Percentiles rank a stretch among this genome's conserved stretches.
Conservation (phyloP, 1,284 basidiomycete genomes). For the Rhodotorula sp. region DNA sequence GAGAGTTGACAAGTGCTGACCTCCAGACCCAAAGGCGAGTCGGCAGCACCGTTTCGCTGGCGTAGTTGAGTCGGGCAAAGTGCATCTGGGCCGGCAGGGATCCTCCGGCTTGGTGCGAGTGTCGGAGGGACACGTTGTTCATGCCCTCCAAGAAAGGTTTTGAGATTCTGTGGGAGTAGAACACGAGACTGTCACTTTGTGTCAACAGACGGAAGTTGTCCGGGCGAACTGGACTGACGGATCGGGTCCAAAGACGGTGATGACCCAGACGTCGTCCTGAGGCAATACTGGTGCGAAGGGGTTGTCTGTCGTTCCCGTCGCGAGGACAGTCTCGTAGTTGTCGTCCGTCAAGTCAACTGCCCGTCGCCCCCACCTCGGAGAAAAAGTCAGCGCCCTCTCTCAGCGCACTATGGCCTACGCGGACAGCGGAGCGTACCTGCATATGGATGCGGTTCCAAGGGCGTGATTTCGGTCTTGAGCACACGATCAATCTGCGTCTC, state of each 20-base stretch:
- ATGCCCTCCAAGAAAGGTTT: conserved; percentile 21
- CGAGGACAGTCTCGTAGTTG: conserved; percentile 30
- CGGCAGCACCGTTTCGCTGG: conserved; percentile 33
- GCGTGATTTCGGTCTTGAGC: background rate
- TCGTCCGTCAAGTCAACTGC: conserved; percentile 39
- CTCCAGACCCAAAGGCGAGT: conserved; percentile 39
- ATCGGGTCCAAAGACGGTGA: conserved; percentile 34
- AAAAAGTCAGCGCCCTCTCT: conserved; percentile 1
- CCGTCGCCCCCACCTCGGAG: background rate
- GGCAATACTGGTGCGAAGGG: conserved; percentile 19
- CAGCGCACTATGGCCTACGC: background rate
- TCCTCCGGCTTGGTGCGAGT: conserved; percentile 33
- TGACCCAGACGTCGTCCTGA: conserved; percentile 32
- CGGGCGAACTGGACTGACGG: conserved; percentile 16
- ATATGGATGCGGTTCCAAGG: conserved; percentile 24
- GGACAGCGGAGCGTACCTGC: conserved; percentile 12
- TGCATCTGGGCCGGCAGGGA: conserved; percentile 20
- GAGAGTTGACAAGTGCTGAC: conserved; percentile 14
- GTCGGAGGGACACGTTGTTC: conserved; percentile 25
- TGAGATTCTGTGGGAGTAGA: conserved; percentile 14
- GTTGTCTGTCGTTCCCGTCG: conserved; percentile 24
- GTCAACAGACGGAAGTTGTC: background rate
- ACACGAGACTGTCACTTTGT: background rate
- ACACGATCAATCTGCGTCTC: conserved; percentile 28
- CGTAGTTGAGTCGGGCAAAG: conserved; percentile 37